Evolutionary conservation across 2,329 filamentous ascomycete genomes (phyloP).

Genomic region (Hypoxylon sp.): DNA sequence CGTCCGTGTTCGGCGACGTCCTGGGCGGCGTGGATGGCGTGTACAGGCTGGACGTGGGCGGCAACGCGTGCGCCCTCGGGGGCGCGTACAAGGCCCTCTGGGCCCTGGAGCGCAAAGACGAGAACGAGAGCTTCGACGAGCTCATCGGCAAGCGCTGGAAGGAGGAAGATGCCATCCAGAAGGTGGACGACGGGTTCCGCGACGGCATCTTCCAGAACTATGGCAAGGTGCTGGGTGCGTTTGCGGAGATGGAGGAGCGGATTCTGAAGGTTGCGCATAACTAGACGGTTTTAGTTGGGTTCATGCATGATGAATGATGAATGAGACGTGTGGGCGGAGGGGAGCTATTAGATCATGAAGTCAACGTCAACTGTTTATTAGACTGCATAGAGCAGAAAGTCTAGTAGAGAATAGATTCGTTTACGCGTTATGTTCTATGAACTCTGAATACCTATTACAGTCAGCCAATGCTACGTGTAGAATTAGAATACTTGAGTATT

Average conservation of each 20-base stretch:
- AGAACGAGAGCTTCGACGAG: conserved; percentile 83
- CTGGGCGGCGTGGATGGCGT: conserved; percentile 90
- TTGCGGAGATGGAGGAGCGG: conserved; percentile 45
- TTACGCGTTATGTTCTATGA: too few relatives aligned
- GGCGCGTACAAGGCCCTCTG: conserved; percentile 97
- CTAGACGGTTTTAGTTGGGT: too few relatives aligned
- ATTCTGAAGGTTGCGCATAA: conserved; percentile 46
- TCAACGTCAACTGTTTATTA: too few relatives aligned
- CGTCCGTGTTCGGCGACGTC: conserved; percentile 83
- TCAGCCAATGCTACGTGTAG: too few relatives aligned
- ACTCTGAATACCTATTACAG: too few relatives aligned
- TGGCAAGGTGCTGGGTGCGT: conserved; percentile 74
- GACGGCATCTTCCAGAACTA: conserved; percentile 79
- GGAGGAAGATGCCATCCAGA: conserved; percentile 83
- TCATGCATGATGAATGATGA: too few relatives aligned
- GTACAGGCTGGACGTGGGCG: conserved; percentile 91
- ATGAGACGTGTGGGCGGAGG: too few relatives aligned
- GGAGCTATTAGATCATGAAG: too few relatives aligned
- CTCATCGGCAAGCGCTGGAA: conserved; percentile 85
- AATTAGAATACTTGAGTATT: too few relatives aligned
- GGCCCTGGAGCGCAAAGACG: conserved; percentile 74
- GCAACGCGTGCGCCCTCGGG: conserved; percentile 92
- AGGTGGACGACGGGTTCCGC: conserved; percentile 82
- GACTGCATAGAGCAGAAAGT: too few relatives aligned
- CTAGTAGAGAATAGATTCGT: too few relatives aligned